Conservation (phyloP, 805 yeast species). For the Grigorovia transvaalensis region DNA sequence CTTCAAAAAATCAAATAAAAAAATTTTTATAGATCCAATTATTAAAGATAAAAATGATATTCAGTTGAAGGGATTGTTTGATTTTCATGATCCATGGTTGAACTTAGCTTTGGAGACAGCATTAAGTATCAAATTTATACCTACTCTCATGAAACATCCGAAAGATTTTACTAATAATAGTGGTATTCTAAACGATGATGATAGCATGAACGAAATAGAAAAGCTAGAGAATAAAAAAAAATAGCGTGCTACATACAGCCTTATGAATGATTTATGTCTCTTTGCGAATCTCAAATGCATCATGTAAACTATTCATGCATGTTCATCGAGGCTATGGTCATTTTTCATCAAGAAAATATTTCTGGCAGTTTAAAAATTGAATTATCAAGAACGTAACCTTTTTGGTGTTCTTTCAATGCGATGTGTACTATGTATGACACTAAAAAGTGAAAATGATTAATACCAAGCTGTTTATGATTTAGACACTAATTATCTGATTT, state of each 20-base stretch:
- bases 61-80: slow-evolving; percentile 24
- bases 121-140: slow-evolving; percentile 28
- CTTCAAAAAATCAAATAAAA: slow-evolving; percentile 5
- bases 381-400: no score
- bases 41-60: slow-evolving; percentile 15
- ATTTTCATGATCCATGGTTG: slow-evolving; percentile 29
- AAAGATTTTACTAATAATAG: background rate
- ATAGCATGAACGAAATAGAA: background rate
- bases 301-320: no score
- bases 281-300: no score
- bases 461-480: no score
- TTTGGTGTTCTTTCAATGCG: no score
- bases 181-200: background rate
- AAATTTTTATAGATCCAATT: slow-evolving; percentile 13
- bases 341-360: no score
- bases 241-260: background rate
- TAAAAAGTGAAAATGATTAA: no score
- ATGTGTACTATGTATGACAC: no score
- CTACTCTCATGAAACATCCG: slow-evolving; percentile 14
- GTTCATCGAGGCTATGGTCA: no score
- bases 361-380: no score
- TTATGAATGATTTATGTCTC: no score
- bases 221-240: background rate
- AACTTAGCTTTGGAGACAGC: slow-evolving; percentile 28
- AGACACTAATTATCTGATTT: no score